Percentiles rank a stretch among this genome's conserved stretches.
These are phyloP conservation scores for Rhizopus microsporus DNA, from an alignment of 371 early-diverging fungal genomes.

Conservation along the genomic window DNA sequence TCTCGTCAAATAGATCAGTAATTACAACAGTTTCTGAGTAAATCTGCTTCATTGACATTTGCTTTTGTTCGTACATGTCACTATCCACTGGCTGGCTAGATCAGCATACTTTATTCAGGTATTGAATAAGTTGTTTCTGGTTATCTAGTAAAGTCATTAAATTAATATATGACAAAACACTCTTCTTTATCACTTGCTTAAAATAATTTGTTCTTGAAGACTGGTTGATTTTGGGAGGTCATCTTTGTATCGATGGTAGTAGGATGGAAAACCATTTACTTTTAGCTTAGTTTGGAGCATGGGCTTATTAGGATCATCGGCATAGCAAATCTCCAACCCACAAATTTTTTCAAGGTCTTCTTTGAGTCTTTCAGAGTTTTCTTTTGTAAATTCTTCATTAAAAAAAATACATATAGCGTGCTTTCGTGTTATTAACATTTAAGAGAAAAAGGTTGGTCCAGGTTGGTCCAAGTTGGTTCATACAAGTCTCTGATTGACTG, in stretches of 20 bases:
- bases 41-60: conserved; percentile 20
- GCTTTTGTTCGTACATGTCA: conserved; percentile 21
- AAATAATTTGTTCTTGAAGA: conserved; percentile 16
- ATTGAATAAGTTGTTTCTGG: conserved; percentile 18
- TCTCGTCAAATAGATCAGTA: conserved; percentile 20
- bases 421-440: conserved; percentile 6
- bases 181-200: conserved; percentile 13
- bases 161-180: conserved; percentile 13
- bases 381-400: conserved; percentile 3
- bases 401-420: conserved; percentile 8
- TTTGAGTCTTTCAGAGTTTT: conserved; percentile 12
- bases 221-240: conserved; percentile 6
- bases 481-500: not conserved
- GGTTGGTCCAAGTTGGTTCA: conserved; percentile 6
- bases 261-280: conserved; percentile 12
- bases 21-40: conserved; percentile 20
- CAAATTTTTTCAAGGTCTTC: conserved; percentile 13
- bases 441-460: conserved; percentile 7
- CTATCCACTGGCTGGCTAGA: conserved; percentile 16
- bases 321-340: conserved; percentile 15
- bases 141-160: conserved; percentile 17
- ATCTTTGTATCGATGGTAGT: conserved; percentile 14
- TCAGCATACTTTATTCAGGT: conserved; percentile 20
- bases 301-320: conserved; percentile 11
- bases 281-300: conserved; percentile 20